Evolutionary conservation across 306 rosid species (phyloP).

Genomic region (Quercus ilex): DNA sequence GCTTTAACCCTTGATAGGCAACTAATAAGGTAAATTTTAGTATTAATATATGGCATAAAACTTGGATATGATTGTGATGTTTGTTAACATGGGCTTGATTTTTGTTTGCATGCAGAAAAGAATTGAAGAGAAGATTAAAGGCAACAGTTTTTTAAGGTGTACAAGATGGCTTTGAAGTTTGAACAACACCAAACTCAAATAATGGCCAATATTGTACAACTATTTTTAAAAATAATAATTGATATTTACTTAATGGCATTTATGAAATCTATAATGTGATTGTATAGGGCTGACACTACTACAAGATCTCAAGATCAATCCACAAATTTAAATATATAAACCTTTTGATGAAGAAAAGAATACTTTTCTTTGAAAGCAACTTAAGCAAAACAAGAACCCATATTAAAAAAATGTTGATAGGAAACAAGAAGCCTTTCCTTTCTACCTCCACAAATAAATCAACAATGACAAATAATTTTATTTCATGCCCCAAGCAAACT

Average conservation of each 20-base stretch:
- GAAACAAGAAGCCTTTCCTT: not conserved
- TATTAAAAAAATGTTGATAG: too few species aligned
- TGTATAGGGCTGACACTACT: too few species aligned
- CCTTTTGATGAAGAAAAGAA: not conserved
- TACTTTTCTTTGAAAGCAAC: not conserved
- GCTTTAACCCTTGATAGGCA: slow-evolving; percentile 66
- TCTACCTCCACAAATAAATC: not conserved
- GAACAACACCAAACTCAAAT: too few species aligned
- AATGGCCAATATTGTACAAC: too few species aligned
- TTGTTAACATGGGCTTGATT: not conserved
- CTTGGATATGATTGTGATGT: not conserved
- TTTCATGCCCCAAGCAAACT: not conserved
- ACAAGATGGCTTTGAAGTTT: not conserved
- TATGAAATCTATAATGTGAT: too few species aligned
- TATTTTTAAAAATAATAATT: too few species aligned
- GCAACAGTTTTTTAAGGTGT: slow-evolving; percentile 29
- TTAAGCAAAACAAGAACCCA: too few species aligned
- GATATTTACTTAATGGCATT: too few species aligned
- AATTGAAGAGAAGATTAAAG: slow-evolving; percentile 57
- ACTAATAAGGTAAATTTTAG: slow-evolving; percentile 51
- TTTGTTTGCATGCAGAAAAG: slow-evolving; percentile 39
- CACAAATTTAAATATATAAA: too few species aligned
- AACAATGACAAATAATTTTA: not conserved
- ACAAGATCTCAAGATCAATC: too few species aligned
- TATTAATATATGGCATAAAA: too few species aligned